phyloP scores from a whole-genome alignment of 768 basidiomycete genomes.

The Coprinopsis marcescibilis region DNA sequence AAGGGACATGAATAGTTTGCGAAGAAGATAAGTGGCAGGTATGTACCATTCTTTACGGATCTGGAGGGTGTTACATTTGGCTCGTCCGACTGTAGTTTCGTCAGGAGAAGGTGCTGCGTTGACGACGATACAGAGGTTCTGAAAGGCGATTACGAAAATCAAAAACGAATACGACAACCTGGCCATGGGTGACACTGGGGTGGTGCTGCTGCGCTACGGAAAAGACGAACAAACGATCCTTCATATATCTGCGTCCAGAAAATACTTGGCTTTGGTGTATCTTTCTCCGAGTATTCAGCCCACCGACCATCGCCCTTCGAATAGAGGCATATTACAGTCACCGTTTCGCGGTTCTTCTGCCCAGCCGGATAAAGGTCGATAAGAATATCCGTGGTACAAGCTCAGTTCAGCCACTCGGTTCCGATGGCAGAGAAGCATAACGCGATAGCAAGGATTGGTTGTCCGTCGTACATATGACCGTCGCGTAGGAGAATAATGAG shows the following conservation, averaged over 20 bases:
- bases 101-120: neutral
- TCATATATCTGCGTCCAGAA: neutral
- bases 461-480: too few relatives aligned
- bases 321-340: neutral
- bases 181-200: neutral
- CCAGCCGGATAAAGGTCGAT: neutral
- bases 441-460: too few relatives aligned
- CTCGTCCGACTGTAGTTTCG: neutral
- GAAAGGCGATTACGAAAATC: neutral
- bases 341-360: too few relatives aligned
- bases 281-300: slow-evolving; percentile 1
- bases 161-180: neutral
- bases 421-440: too few relatives aligned
- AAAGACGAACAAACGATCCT: neutral
- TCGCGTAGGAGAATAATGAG: too few relatives aligned
- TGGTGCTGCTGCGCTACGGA: neutral
- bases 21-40: neutral
- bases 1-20: neutral
- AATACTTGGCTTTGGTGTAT: neutral
- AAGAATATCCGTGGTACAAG: too few relatives aligned
- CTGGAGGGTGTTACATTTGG: neutral
- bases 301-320: neutral
- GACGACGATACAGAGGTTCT: neutral
- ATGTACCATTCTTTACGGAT: slow-evolving; percentile 1
- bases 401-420: too few relatives aligned